Evolutionary conservation across 129 eudicot species (phyloP).

Genomic region (Calendula officinalis): DNA sequence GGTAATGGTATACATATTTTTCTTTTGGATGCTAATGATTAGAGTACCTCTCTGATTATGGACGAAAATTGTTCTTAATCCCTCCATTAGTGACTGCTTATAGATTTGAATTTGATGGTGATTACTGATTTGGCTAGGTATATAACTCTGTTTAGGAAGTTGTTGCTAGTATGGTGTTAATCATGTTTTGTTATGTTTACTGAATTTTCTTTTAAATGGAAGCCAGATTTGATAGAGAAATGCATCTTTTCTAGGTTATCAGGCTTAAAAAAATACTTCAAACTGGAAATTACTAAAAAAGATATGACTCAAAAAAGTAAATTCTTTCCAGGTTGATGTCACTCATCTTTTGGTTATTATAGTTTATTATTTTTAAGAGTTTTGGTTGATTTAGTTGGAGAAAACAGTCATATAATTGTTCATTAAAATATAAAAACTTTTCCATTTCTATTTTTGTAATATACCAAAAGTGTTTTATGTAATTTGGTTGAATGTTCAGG

Average conservation of each 20-base stretch:
- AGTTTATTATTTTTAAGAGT: background rate
- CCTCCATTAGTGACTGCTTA: slow-evolving; percentile 1
- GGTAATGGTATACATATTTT: slow-evolving; percentile 7
- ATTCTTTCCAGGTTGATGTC: background rate
- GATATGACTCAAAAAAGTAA: background rate
- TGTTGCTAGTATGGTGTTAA: background rate
- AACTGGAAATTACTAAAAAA: background rate
- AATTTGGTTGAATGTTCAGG: no score
- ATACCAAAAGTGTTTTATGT: no score
- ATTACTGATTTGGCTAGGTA: slow-evolving; percentile 19
- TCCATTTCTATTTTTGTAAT: no score
- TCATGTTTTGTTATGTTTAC: background rate
- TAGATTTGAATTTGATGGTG: slow-evolving; percentile 17
- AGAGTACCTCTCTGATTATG: background rate
- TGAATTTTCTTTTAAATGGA: background rate
- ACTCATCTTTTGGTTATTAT: background rate
- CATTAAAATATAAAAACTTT: no score
- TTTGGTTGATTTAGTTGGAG: background rate
- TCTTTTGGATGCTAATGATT: background rate
- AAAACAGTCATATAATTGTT: no score
- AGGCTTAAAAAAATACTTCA: background rate
- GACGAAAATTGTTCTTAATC: slow-evolving; percentile 8
- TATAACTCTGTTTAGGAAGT: slow-evolving; percentile 13
- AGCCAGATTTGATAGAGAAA: background rate
- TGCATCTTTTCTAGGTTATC: background rate